Percentiles rank a stretch among this genome's conserved stretches.
Evolutionary conservation across 306 rosid genomes (phyloP).

Genomic region (Lathyrus aphaca): DNA sequence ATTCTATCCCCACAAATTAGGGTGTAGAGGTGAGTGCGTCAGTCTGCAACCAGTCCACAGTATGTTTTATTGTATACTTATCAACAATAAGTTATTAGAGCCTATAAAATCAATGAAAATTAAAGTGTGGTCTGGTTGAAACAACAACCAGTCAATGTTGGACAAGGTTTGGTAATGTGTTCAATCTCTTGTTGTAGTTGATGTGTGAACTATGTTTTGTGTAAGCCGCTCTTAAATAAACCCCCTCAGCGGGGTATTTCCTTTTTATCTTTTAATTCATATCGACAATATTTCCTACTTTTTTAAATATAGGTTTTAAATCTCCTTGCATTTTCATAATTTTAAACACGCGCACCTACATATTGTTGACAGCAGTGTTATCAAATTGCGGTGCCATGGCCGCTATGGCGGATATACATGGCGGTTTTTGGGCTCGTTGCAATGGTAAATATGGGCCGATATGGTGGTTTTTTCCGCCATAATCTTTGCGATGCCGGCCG

Average conservation of each 20-base stretch:
- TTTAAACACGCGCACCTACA: neutral
- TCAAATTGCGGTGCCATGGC: no score
- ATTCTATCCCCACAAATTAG: neutral
- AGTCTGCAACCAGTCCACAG: neutral
- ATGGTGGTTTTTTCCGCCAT: no score
- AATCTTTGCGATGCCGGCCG: no score
- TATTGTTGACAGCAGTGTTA: neutral
- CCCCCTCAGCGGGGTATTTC: neutral
- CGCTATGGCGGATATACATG: no score
- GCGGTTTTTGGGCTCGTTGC: no score
- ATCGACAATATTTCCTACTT: neutral
- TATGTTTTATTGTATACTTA: conserved; percentile 5
- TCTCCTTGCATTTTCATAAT: neutral
- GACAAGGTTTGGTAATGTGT: neutral
- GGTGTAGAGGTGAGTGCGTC: neutral
- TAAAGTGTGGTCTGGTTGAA: neutral
- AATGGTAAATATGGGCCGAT: no score
- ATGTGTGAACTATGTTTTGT: conserved; percentile 12
- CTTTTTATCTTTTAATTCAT: conserved; percentile 14
- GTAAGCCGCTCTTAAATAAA: neutral
- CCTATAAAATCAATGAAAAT: neutral
- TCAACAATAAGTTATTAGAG: neutral
- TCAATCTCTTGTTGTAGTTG: conserved; percentile 14
- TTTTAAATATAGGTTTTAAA: neutral
- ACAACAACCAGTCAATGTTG: conserved; percentile 1